phyloP scores from a whole-genome alignment of 805 yeast genomes.

The Maudiozyma barnettii region DNA sequence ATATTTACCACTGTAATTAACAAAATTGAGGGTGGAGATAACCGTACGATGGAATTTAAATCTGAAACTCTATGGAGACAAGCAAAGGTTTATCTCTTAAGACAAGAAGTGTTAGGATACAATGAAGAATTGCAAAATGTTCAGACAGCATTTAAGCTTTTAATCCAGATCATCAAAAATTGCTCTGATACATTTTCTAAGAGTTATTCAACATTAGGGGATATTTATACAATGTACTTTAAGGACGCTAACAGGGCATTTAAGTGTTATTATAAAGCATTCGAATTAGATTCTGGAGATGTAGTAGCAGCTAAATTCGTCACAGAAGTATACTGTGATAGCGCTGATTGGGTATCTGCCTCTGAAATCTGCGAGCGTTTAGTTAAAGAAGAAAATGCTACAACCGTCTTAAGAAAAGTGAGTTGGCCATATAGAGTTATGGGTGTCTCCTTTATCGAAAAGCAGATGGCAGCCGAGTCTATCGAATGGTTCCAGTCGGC shows the following conservation, averaged over 20 bases:
- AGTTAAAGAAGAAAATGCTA: conserved; percentile 52
- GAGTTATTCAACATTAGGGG: conserved; percentile 73
- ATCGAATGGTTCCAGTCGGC: conserved; percentile 86
- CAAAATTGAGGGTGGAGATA: conserved; percentile 40
- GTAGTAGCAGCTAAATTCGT: conserved; percentile 63
- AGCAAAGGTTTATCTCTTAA: conserved; percentile 50
- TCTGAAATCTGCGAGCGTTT: conserved; percentile 61
- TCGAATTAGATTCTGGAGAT: conserved; percentile 76
- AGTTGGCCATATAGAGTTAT: conserved; percentile 88
- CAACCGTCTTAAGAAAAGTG: conserved; percentile 35
- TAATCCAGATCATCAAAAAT: conserved; percentile 54
- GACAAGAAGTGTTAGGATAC: conserved; percentile 17
- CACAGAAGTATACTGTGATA: conserved; percentile 56
- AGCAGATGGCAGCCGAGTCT: conserved; percentile 65
- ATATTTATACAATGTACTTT: conserved; percentile 50
- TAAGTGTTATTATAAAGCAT: conserved; percentile 81
- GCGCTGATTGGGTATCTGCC: conserved; percentile 77
- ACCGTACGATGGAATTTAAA: conserved; percentile 43
- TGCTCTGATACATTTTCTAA: conserved; percentile 60
- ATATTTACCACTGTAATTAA: conserved; percentile 20
- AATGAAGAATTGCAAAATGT: conserved; percentile 20
- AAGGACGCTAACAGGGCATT: conserved; percentile 60
- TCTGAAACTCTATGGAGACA: conserved; percentile 64
- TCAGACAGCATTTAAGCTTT: conserved; percentile 44
- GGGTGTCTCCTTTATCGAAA: conserved; percentile 68